Conservation (phyloP, 2,329 filamentous ascomycete genomes). For the Verticillium zaregamsianum region DNA sequence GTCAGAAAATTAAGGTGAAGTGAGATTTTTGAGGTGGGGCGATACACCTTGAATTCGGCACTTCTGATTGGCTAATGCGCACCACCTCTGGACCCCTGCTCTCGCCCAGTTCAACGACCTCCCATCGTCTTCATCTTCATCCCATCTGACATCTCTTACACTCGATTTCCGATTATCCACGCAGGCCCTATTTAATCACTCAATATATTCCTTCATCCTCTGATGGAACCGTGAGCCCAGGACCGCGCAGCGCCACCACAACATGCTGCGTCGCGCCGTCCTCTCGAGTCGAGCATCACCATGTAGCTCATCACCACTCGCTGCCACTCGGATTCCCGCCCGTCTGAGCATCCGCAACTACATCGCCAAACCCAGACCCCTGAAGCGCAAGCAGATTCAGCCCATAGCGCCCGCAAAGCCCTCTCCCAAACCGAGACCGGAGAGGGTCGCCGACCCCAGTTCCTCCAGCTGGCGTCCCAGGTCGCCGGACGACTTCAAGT, state of each 20-base stretch:
- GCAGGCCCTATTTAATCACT: too few species aligned
- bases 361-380: background rate
- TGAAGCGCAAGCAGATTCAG: background rate
- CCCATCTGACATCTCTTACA: too few species aligned
- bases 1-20: slow-evolving; percentile 1
- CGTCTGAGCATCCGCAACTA: too few species aligned
- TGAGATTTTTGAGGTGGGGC: slow-evolving; percentile 1
- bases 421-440: background rate
- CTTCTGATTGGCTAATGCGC: background rate
- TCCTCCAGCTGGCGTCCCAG: background rate
- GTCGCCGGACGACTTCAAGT: slow-evolving; percentile 1
- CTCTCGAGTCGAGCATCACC: background rate
- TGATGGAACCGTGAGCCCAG: background rate
- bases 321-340: background rate
- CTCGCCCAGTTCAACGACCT: background rate
- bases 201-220: background rate
- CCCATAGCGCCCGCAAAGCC: background rate
- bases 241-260: too few species aligned
- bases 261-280: background rate
- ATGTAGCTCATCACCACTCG: background rate
- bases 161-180: too few species aligned
- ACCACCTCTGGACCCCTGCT: background rate
- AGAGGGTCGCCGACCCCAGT: background rate
- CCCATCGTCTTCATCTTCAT: background rate
- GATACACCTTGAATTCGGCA: background rate